A percentile compares a stretch with the other conserved stretches of the same genome.
phyloP scores from a whole-genome alignment of 495 filamentous ascomycete genomes.

The Lasiosphaeris hirsuta region DNA sequence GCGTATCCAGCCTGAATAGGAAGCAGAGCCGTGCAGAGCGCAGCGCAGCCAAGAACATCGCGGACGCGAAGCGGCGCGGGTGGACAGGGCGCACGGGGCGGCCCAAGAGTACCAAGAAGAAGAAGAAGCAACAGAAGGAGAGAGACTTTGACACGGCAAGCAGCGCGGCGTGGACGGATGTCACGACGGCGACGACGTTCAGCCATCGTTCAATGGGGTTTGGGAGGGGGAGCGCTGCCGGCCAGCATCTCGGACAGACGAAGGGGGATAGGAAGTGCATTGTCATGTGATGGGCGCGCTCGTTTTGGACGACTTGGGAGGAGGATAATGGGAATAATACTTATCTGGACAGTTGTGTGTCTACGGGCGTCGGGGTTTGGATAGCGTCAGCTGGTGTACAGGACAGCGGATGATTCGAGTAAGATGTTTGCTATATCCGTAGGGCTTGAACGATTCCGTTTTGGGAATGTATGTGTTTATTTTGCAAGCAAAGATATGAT shows the following conservation, averaged over 20 bases:
- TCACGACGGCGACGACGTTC: slow-evolving; percentile 26
- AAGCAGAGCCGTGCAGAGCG: slow-evolving; percentile 50
- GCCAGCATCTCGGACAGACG: slow-evolving; percentile 7
- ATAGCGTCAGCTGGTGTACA: not conserved
- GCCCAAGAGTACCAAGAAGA: slow-evolving; percentile 25
- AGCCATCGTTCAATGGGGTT: slow-evolving; percentile 17
- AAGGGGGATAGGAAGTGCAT: slow-evolving; percentile 49
- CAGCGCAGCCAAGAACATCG: slow-evolving; percentile 53
- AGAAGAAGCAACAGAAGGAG: slow-evolving; percentile 31
- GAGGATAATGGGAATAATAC: no score
- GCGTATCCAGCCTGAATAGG: slow-evolving; percentile 35
- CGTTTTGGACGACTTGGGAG: no score
- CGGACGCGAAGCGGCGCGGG: slow-evolving; percentile 51
- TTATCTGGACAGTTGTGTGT: no score
- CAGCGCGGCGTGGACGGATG: slow-evolving; percentile 49
- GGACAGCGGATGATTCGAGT: not conserved
- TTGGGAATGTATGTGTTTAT: not conserved
- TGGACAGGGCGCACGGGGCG: slow-evolving; percentile 47
- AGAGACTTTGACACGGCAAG: slow-evolving; percentile 35
- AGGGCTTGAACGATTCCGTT: not conserved
- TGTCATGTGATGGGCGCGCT: slow-evolving; percentile 45
- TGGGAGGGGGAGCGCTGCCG: slow-evolving; percentile 7
- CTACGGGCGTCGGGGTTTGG: not conserved
- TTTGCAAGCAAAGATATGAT: slow-evolving; percentile 4
- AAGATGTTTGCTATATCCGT: no score